Conservation (phyloP, 1,284 basidiomycete genomes). For the Cryptococcus sp. region DNA sequence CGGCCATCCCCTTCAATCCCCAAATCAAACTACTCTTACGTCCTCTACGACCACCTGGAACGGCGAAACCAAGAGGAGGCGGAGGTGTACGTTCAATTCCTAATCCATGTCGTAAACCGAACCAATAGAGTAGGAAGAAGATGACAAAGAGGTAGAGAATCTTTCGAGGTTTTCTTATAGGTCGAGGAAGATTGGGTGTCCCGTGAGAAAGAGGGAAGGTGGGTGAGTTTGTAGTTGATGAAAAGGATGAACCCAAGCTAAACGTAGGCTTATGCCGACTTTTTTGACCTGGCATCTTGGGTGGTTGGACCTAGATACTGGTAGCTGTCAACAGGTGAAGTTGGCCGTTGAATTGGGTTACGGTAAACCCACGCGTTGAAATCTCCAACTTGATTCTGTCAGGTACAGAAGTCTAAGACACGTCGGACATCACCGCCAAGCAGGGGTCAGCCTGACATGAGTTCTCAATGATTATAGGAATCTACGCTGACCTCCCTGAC, state of each 20-base stretch:
- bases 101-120: conserved; percentile 45
- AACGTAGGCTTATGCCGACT: no score
- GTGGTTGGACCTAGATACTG: no score
- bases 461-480: no score
- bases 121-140: conserved; percentile 45
- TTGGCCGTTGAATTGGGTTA: no score
- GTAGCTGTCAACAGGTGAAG: no score
- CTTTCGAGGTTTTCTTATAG: conserved; percentile 39
- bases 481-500: no score
- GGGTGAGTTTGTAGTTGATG: background rate
- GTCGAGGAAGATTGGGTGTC: conserved; percentile 21
- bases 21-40: conserved; percentile 13
- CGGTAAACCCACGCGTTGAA: no score
- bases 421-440: no score
- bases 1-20: conserved; percentile 18
- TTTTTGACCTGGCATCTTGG: background rate
- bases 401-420: no score
- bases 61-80: conserved; percentile 37
- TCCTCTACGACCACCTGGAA: conserved; percentile 27
- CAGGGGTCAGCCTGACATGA: no score
- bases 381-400: no score
- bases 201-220: conserved; percentile 8
- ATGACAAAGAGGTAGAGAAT: conserved; percentile 43
- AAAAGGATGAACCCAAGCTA: background rate
- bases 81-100: conserved; percentile 33